phyloP scores from a whole-genome alignment of 352 stramenopile species.

The Globisporangium okanoganense region DNA sequence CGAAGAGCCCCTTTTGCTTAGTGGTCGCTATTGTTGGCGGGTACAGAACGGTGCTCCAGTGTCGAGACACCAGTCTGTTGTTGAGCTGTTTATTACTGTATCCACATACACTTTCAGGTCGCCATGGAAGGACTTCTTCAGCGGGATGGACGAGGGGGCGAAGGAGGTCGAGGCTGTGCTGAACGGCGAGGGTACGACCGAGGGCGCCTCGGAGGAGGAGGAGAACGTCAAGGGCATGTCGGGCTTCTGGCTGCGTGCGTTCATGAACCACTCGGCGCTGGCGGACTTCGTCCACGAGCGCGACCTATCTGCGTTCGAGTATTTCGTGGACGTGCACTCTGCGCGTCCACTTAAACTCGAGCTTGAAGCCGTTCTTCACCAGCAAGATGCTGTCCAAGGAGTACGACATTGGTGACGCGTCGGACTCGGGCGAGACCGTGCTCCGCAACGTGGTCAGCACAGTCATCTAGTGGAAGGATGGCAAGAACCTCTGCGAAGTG shows the following conservation, averaged over 20 bases:
- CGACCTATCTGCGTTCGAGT: constrained; percentile 76
- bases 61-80: too few relatives aligned
- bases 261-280: constrained; percentile 83
- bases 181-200: constrained; percentile 32
- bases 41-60: too few relatives aligned
- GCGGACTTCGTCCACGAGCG: constrained; percentile 79
- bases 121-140: too few relatives aligned
- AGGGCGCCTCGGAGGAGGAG: constrained; percentile 30
- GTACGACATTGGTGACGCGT: constrained; percentile 86
- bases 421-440: constrained; percentile 73
- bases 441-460: constrained; percentile 73
- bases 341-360: constrained; percentile 84
- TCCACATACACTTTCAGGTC: too few relatives aligned
- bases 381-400: constrained; percentile 81
- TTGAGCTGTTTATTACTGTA: too few relatives aligned
- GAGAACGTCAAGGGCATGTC: constrained; percentile 71
- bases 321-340: constrained; percentile 69
- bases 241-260: constrained; percentile 82
- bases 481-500: constrained; percentile 80
- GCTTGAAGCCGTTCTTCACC: constrained; percentile 77
- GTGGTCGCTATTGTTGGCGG: too few relatives aligned
- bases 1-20: too few relatives aligned
- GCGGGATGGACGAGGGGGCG: too few relatives aligned
- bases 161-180: constrained; percentile 69
- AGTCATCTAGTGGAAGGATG: constrained; percentile 77